These are phyloP conservation scores for Hypomontagnella submonticulosa DNA, from an alignment of 495 filamentous ascomycete species.

Conservation along the genomic window DNA sequence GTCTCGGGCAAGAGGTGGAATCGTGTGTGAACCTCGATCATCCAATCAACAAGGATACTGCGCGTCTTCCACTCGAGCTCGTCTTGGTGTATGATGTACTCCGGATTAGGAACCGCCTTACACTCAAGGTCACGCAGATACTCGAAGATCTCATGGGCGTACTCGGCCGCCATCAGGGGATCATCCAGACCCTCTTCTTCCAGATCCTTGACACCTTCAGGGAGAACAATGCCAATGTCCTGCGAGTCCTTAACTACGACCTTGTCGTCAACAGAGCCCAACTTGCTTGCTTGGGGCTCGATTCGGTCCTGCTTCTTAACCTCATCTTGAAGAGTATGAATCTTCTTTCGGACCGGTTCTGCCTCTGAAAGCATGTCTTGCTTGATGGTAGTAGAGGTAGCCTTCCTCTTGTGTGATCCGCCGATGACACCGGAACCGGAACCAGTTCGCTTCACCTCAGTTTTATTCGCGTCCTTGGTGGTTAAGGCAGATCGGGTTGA, in stretches of 20 bases:
- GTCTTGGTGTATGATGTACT: slow-evolving; percentile 93
- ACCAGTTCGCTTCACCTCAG: slow-evolving; percentile 74
- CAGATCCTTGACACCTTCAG: slow-evolving; percentile 70
- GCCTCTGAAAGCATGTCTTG: slow-evolving; percentile 67
- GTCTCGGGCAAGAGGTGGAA: slow-evolving; percentile 99
- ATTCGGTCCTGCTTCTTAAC: slow-evolving; percentile 46
- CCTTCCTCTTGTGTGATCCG: slow-evolving; percentile 70
- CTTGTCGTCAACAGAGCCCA: slow-evolving; percentile 67
- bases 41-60: slow-evolving; percentile 96
- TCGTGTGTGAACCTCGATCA: slow-evolving; percentile 96
- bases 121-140: slow-evolving; percentile 90
- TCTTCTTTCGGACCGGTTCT: slow-evolving; percentile 65
- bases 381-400: slow-evolving; percentile 63
- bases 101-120: slow-evolving; percentile 83
- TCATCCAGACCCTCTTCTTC: slow-evolving; percentile 91
- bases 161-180: slow-evolving; percentile 97
- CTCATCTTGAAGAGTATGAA: slow-evolving; percentile 49
- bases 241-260: slow-evolving; percentile 77
- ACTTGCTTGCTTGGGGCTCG: slow-evolving; percentile 54
- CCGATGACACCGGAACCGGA: slow-evolving; percentile 75
- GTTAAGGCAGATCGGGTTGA: slow-evolving; percentile 71
- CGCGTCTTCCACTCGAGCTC: slow-evolving; percentile 99
- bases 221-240: slow-evolving; percentile 46
- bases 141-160: slow-evolving; percentile 97
- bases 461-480: slow-evolving; percentile 74